phyloP scores from a whole-genome alignment of 2,329 filamentous ascomycete species.

The Pyrenophora tritici-repentis region DNA sequence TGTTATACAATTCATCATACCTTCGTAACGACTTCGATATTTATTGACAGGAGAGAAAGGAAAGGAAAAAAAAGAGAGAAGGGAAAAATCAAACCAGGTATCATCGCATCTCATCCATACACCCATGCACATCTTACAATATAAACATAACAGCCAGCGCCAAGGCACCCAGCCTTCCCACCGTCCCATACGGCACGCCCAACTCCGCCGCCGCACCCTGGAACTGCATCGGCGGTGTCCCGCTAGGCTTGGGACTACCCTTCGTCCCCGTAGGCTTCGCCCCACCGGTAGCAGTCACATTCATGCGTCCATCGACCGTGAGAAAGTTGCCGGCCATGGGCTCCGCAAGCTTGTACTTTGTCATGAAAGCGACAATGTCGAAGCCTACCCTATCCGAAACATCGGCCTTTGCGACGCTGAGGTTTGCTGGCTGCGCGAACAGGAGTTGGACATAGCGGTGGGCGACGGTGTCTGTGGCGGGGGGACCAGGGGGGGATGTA shows the following conservation, averaged over 20 bases:
- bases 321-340: conserved; percentile 45
- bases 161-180: conserved; percentile 19
- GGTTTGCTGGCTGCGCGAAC: conserved; percentile 36
- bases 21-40: no score
- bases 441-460: conserved; percentile 46
- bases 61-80: no score
- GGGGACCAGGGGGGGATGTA: conserved; percentile 42
- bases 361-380: conserved; percentile 36
- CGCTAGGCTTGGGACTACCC: not conserved
- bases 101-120: no score
- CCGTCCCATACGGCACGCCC: conserved; percentile 17
- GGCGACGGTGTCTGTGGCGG: conserved; percentile 38
- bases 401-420: conserved; percentile 28
- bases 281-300: conserved; percentile 8
- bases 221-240: conserved; percentile 23
- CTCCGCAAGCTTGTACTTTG: conserved; percentile 26
- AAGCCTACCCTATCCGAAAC: conserved; percentile 33
- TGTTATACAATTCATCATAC: no score
- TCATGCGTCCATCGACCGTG: conserved; percentile 39
- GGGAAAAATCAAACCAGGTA: no score
- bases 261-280: conserved; percentile 23
- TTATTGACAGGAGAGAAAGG: no score
- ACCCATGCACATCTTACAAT: conserved; percentile 1
- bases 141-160: conserved; percentile 20
- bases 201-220: conserved; percentile 22